A percentile compares a stretch with the other conserved stretches of the same genome.
phyloP scores from a whole-genome alignment of 257 asterid species.

The Przewalskia tangutica region DNA sequence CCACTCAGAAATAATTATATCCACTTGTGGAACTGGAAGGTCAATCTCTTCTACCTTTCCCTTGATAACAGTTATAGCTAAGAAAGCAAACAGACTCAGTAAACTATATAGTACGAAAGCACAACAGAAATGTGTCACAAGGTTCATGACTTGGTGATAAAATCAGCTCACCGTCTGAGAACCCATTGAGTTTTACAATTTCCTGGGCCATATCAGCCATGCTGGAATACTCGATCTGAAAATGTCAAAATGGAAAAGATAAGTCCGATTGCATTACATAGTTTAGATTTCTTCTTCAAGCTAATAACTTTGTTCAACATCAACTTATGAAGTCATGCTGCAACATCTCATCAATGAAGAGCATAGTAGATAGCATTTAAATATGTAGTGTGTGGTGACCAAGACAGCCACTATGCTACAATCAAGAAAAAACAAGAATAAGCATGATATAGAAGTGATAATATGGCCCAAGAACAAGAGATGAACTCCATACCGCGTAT shows the following conservation, averaged over 20 bases:
- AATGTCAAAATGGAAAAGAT: background rate
- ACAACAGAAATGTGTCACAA: background rate
- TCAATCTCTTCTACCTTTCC: constrained; percentile 93
- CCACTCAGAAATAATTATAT: constrained; percentile 93
- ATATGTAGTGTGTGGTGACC: background rate
- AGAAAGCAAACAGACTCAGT: background rate
- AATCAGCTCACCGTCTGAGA: constrained; percentile 45
- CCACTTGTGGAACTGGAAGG: constrained; percentile 88
- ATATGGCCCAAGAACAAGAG: background rate
- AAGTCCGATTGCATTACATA: background rate
- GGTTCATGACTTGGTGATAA: background rate
- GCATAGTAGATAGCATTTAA: background rate
- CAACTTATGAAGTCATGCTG: background rate
- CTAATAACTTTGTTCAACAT: background rate
- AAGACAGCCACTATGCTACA: background rate
- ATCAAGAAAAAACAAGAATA: background rate
- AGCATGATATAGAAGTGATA: background rate
- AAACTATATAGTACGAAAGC: background rate
- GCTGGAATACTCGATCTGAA: constrained; percentile 91
- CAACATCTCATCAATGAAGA: background rate
- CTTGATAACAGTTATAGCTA: constrained; percentile 79
- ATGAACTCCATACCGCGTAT: constrained; percentile 29
- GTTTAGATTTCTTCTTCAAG: background rate
- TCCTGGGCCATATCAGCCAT: constrained; percentile 84
- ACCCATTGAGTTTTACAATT: constrained; percentile 66